Conservation (phyloP, 306 rosid species). For the Pyrus betulifolia region DNA sequence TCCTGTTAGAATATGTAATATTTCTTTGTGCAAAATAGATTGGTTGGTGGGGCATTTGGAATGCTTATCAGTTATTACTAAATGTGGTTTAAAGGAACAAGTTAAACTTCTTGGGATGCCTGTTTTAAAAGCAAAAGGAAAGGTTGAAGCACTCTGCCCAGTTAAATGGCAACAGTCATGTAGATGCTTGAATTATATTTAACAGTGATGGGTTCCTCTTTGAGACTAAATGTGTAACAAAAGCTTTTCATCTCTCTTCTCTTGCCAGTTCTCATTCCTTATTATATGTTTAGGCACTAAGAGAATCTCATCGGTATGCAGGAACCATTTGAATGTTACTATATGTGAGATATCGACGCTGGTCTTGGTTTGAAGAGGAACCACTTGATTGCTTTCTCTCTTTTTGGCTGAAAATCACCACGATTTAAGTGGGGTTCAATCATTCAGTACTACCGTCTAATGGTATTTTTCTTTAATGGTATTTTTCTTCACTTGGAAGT, state of each 20-base stretch:
- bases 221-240: constrained; percentile 73
- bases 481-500: no score
- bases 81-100: constrained; percentile 50
- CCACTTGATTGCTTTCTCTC: constrained; percentile 75
- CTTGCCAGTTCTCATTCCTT: background rate
- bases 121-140: constrained; percentile 52
- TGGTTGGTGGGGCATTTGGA: no score
- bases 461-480: no score
- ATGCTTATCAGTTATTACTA: constrained; percentile 14
- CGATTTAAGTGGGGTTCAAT: constrained; percentile 59
- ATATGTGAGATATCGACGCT: constrained; percentile 74
- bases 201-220: constrained; percentile 87
- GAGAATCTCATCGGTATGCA: constrained; percentile 33
- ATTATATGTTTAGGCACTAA: constrained; percentile 6
- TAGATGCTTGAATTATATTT: constrained; percentile 80
- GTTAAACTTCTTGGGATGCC: constrained; percentile 83
- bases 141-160: constrained; percentile 34
- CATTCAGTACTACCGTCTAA: no score
- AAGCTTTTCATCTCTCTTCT: constrained; percentile 26
- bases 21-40: background rate
- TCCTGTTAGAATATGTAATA: background rate
- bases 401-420: constrained; percentile 82
- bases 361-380: constrained; percentile 88
- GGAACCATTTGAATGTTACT: constrained; percentile 94
- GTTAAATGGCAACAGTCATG: constrained; percentile 60